phyloP scores from a whole-genome alignment of 768 basidiomycete genomes.

The Paxillus rubicundulus region DNA sequence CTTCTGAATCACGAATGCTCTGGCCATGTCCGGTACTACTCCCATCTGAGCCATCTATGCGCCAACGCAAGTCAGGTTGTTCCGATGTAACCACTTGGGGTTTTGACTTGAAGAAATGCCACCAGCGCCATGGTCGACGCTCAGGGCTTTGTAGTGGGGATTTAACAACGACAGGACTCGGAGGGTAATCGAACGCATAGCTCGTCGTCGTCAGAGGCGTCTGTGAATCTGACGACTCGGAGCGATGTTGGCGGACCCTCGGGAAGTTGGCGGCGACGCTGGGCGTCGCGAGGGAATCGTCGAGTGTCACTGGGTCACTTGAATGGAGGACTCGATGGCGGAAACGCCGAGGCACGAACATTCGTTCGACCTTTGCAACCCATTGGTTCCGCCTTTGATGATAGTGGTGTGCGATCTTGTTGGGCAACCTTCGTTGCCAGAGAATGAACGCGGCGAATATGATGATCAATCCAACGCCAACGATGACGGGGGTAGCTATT shows the following conservation, averaged over 20 bases:
- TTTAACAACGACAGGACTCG: background rate
- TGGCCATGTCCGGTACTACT: conserved; percentile 22
- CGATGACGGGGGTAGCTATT: conserved; percentile 34
- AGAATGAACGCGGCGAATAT: conserved; percentile 21
- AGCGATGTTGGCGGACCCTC: conserved; percentile 14
- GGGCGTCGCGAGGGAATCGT: conserved; percentile 19
- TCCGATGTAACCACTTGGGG: conserved; percentile 24
- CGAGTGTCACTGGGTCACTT: conserved; percentile 19
- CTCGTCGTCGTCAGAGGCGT: conserved; percentile 21
- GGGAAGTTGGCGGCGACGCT: background rate
- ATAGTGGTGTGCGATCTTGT: conserved; percentile 10
- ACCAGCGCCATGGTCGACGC: conserved; percentile 19
- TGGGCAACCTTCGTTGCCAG: conserved; percentile 19
- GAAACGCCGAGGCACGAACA: conserved; percentile 14
- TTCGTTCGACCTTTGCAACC: conserved; percentile 10
- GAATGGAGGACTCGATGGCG: conserved; percentile 14
- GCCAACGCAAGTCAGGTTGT: conserved; percentile 21
- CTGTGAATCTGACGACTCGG: conserved; percentile 27
- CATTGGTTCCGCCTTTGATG: conserved; percentile 13
- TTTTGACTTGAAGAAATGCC: conserved; percentile 23
- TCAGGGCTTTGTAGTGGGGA: conserved; percentile 6
- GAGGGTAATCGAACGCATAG: conserved; percentile 12
- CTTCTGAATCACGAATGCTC: conserved; percentile 9
- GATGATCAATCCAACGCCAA: conserved; percentile 30
- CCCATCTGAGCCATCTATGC: conserved; percentile 25